Conservation (phyloP, 2,329 filamentous ascomycete genomes). For the Metarhizium anisopliae region DNA sequence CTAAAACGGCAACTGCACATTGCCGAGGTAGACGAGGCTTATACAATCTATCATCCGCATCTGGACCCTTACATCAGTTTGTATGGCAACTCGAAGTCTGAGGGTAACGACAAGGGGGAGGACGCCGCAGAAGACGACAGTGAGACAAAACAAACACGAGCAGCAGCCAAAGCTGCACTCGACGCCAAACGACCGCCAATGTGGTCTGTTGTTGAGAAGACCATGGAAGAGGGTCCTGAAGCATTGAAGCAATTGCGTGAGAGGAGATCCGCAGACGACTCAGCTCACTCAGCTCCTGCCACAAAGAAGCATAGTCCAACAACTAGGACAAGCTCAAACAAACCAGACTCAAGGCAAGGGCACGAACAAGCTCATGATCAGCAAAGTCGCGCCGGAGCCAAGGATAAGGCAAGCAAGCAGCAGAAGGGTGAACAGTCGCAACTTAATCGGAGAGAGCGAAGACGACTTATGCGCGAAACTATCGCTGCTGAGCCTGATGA, state of each 20-base stretch:
- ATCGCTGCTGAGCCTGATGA: constrained; percentile 27
- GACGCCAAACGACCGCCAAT: constrained; percentile 46
- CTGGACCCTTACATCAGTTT: constrained; percentile 61
- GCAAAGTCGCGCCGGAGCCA: background rate
- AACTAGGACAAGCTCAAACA: background rate
- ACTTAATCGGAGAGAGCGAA: constrained; percentile 27
- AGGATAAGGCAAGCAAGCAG: constrained; percentile 12
- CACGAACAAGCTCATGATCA: background rate
- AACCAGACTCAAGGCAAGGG: background rate
- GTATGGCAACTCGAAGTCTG: constrained; percentile 33
- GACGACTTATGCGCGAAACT: constrained; percentile 24
- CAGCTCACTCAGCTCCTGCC: constrained; percentile 6
- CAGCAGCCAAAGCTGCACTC: constrained; percentile 34
- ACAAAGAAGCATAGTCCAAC: constrained; percentile 8
- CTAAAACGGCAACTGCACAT: constrained; percentile 53
- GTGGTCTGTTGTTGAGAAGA: constrained; percentile 59
- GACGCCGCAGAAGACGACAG: constrained; percentile 28
- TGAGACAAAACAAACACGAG: constrained; percentile 19
- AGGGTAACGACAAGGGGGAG: constrained; percentile 30
- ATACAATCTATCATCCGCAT: constrained; percentile 64
- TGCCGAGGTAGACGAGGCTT: constrained; percentile 66
- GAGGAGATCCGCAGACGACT: constrained; percentile 25
- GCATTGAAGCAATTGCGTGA: constrained; percentile 48
- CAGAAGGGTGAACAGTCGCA: constrained; percentile 16
- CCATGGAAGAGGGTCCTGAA: constrained; percentile 46